A percentile compares a stretch with the other conserved stretches of the same genome.
phyloP scores from a whole-genome alignment of 495 filamentous ascomycete species.

The Endocarpon pusillum region DNA sequence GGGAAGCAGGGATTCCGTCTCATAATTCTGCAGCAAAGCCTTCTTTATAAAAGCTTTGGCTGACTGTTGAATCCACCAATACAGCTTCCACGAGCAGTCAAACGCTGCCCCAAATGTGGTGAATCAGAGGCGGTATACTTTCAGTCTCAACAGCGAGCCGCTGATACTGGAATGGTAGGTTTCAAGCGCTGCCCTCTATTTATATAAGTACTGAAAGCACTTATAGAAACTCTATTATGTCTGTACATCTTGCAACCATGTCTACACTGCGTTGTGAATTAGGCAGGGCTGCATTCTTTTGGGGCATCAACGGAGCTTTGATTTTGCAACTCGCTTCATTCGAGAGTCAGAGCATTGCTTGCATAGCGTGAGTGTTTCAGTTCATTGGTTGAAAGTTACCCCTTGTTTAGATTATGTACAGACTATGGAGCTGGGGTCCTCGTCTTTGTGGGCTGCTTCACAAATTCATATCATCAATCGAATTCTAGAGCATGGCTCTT shows the following conservation, averaged over 20 bases:
- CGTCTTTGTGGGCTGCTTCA: no score
- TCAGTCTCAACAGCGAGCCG: constrained; percentile 90
- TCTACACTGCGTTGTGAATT: constrained; percentile 35
- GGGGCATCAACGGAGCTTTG: constrained; percentile 1
- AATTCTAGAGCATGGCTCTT: no score
- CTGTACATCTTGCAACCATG: constrained; percentile 79
- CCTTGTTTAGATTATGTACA: no score
- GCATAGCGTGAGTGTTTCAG: no score
- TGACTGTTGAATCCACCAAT: no score
- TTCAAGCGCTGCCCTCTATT: neutral
- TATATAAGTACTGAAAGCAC: neutral
- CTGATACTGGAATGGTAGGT: constrained; percentile 94
- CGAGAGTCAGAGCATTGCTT: no score
- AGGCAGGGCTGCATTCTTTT: neutral
- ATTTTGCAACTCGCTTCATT: constrained; percentile 8
- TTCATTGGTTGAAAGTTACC: no score
- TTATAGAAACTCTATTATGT: constrained; percentile 91
- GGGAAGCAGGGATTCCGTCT: no score
- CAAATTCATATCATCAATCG: no score
- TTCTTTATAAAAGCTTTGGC: no score
- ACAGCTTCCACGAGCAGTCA: constrained; percentile 75
- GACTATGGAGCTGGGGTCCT: no score
- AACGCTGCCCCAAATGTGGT: constrained; percentile 64
- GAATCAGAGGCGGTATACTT: constrained; percentile 89
- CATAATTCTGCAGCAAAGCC: no score